Conservation (phyloP, 768 basidiomycete species). For the Lactarius hatsudake region DNA sequence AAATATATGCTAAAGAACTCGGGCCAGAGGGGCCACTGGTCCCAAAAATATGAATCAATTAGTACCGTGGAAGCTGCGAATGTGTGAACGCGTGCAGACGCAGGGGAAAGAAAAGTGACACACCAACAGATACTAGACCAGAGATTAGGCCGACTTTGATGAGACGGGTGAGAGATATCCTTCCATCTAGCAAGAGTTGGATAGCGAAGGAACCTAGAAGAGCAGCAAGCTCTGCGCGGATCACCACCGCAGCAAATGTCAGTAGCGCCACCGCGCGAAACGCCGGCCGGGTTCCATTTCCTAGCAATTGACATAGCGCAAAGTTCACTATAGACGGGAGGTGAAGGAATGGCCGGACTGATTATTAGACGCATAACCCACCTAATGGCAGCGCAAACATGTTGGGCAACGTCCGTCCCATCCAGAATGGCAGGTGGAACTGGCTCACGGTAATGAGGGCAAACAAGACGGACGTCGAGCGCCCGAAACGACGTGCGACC, state of each 20-base stretch:
- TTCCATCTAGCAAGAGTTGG: constrained; percentile 46
- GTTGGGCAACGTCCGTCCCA: constrained; percentile 90
- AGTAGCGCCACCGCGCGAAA: constrained; percentile 55
- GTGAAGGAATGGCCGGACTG: constrained; percentile 1
- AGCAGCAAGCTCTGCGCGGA: constrained; percentile 76
- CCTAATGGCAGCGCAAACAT: constrained; percentile 86
- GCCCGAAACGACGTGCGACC: constrained; percentile 62
- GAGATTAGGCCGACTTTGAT: constrained; percentile 50
- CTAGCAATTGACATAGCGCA: constrained; percentile 48
- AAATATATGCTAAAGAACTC: constrained; percentile 77
- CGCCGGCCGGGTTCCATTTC: constrained; percentile 41
- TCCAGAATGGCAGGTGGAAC: constrained; percentile 93
- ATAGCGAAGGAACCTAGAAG: constrained; percentile 61
- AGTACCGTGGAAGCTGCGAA: constrained; percentile 52
- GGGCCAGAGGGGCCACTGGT: constrained; percentile 73
- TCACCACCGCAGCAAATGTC: constrained; percentile 62
- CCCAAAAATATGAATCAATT: constrained; percentile 90
- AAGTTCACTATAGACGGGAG: constrained; percentile 50
- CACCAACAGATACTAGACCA: constrained; percentile 53
- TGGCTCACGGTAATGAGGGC: constrained; percentile 71
- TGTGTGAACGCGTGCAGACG: not conserved
- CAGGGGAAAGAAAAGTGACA: constrained; percentile 18
- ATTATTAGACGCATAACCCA: constrained; percentile 35
- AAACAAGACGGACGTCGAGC: constrained; percentile 54
- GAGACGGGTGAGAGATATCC: constrained; percentile 44